Percentiles rank a stretch among this genome's conserved stretches.
Evolutionary conservation across 2,329 filamentous ascomycete species (phyloP).

Genomic region (Sporothrix euskadiensis): DNA sequence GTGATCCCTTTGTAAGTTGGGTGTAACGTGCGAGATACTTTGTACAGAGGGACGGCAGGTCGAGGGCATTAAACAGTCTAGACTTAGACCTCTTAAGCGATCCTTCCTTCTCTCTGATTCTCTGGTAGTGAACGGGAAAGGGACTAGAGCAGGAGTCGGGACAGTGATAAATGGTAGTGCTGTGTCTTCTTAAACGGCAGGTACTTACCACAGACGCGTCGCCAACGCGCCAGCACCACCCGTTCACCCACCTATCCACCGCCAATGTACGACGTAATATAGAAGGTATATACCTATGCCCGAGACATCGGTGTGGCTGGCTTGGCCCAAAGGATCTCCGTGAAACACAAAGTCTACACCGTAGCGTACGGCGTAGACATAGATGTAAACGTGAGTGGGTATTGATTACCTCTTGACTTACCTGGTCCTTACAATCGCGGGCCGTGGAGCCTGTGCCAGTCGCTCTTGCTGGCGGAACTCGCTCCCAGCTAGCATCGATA

Average conservation of each 20-base stretch:
- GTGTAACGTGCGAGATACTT: neutral
- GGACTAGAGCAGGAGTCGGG: neutral
- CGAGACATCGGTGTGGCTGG: slow-evolving; percentile 15
- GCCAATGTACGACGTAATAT: neutral
- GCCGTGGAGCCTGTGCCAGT: neutral
- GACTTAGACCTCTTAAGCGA: neutral
- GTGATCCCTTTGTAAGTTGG: neutral
- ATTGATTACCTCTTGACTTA: neutral
- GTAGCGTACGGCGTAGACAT: neutral
- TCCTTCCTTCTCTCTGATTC: neutral
- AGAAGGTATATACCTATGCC: neutral
- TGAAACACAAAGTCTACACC: neutral
- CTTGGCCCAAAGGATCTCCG: neutral
- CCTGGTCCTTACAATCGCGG: neutral
- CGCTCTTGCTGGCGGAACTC: slow-evolving; percentile 6
- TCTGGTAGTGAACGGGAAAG: neutral
- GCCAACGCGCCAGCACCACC: neutral
- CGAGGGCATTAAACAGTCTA: neutral
- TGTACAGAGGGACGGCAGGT: neutral
- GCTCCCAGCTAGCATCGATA: no score
- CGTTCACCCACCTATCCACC: neutral
- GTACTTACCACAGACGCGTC: neutral
- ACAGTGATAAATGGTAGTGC: neutral
- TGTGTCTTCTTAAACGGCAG: slow-evolving; percentile 7
- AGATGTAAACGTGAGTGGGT: neutral